Conservation (phyloP, 2,329 filamentous ascomycete genomes). For the Cladosporium sp. region DNA sequence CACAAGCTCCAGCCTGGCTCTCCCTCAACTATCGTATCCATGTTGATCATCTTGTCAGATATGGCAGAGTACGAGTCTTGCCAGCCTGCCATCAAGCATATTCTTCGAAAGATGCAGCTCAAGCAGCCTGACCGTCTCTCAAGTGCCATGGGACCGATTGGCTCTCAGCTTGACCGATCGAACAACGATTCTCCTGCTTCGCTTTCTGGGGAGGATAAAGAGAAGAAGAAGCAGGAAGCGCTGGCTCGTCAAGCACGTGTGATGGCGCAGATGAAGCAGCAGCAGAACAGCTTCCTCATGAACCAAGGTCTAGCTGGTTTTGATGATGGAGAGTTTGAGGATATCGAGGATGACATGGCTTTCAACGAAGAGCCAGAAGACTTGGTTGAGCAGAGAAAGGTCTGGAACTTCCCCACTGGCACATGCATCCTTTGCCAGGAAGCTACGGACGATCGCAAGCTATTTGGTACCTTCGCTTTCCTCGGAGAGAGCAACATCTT, state of each 20-base stretch:
- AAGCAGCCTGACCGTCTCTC: slow-evolving; percentile 70
- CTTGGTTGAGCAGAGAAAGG: slow-evolving; percentile 55
- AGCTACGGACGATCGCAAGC: slow-evolving; percentile 77
- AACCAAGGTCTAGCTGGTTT: slow-evolving; percentile 88
- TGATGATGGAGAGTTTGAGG: slow-evolving; percentile 69
- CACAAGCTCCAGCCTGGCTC: not conserved
- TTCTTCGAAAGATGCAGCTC: slow-evolving; percentile 78
- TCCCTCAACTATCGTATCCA: slow-evolving; percentile 41
- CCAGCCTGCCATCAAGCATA: slow-evolving; percentile 74
- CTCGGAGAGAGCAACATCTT: slow-evolving; percentile 80
- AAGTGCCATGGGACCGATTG: slow-evolving; percentile 53
- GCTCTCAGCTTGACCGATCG: slow-evolving; percentile 67
- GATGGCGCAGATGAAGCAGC: slow-evolving; percentile 97
- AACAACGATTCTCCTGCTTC: slow-evolving; percentile 75
- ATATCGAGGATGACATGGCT: slow-evolving; percentile 60
- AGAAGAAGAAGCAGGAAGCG: slow-evolving; percentile 85
- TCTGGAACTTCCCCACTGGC: slow-evolving; percentile 85
- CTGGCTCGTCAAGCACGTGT: slow-evolving; percentile 84
- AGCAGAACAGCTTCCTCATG: slow-evolving; percentile 90
- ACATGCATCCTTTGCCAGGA: slow-evolving; percentile 97
- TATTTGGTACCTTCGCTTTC: slow-evolving; percentile 91
- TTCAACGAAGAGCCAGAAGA: slow-evolving; percentile 54
- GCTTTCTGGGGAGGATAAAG: slow-evolving; percentile 57
- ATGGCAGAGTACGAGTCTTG: slow-evolving; percentile 75
- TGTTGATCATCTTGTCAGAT: slow-evolving; percentile 40